A percentile compares a stretch with the other conserved stretches of the same genome.
phyloP scores from a whole-genome alignment of 331 rosid species.

The Erythrophleum ivorense region DNA sequence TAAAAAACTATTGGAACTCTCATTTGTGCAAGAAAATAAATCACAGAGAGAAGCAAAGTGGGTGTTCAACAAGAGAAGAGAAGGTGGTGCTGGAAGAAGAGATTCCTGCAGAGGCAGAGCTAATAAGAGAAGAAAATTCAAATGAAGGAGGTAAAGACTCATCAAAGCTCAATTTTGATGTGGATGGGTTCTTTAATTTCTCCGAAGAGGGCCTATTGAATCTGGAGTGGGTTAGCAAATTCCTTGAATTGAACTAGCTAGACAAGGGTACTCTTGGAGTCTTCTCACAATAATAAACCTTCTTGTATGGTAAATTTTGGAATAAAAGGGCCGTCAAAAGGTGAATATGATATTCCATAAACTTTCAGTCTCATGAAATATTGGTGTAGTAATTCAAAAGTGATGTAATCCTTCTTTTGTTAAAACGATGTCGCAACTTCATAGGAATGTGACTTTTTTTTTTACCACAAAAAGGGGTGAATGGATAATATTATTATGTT shows the following conservation, averaged over 20 bases:
- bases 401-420: no score
- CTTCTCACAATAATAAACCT: no score
- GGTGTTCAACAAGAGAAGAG: neutral
- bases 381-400: no score
- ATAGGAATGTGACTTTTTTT: no score
- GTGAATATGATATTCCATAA: no score
- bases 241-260: neutral
- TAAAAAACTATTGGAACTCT: slow-evolving; percentile 3
- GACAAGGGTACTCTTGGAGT: no score
- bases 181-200: neutral
- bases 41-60: neutral
- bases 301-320: no score
- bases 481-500: no score
- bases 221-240: neutral
- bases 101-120: neutral
- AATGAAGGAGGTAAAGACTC: neutral
- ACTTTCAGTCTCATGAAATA: no score
- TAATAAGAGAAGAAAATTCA: neutral
- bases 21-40: neutral
- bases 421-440: no score
- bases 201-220: neutral
- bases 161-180: neutral
- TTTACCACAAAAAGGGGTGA: no score
- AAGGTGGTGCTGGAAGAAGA: neutral
- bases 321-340: no score